These are phyloP conservation scores for Clarireedia monteithiana DNA, from an alignment of 2,329 filamentous ascomycete genomes.

Conservation along the genomic window DNA sequence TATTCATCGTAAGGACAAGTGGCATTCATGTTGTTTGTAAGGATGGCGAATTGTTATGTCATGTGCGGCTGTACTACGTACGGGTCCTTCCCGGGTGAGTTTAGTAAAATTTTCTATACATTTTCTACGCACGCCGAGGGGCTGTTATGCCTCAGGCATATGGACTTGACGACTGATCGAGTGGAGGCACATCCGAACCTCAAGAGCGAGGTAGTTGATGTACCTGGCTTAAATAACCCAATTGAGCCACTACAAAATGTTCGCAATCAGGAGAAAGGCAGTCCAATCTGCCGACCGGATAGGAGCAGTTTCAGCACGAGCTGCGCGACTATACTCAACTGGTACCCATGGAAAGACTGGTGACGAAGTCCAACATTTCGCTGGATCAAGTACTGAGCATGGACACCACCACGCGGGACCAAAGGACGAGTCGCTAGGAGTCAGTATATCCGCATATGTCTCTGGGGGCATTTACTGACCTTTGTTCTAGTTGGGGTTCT, in stretches of 20 bases:
- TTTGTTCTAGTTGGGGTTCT: slow-evolving; percentile 38
- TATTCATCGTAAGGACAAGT: slow-evolving; percentile 27
- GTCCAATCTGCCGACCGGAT: slow-evolving; percentile 22
- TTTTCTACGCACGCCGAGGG: background rate
- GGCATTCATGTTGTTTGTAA: slow-evolving; percentile 10
- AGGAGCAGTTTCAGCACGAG: slow-evolving; percentile 13
- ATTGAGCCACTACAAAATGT: slow-evolving; percentile 28
- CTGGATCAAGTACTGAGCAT: slow-evolving; percentile 15
- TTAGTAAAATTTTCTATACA: background rate
- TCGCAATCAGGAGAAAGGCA: slow-evolving; percentile 27
- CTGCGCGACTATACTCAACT: slow-evolving; percentile 19
- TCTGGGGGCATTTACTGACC: slow-evolving; percentile 7
- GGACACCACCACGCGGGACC: slow-evolving; percentile 31
- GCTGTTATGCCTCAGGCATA: background rate
- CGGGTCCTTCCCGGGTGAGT: background rate
- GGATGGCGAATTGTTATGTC: background rate
- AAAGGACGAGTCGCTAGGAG: slow-evolving; percentile 41
- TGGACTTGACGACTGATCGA: background rate
- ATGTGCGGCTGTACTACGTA: background rate
- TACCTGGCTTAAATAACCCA: slow-evolving; percentile 9
- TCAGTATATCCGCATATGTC: slow-evolving; percentile 30
- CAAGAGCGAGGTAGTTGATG: background rate
- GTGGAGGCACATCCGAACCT: background rate
- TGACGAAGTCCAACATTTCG: slow-evolving; percentile 17
- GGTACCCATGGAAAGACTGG: slow-evolving; percentile 18